These are phyloP conservation scores for Dendrobium catenatum DNA, from an alignment of 106 monocot genomes.

Conservation along the genomic window DNA sequence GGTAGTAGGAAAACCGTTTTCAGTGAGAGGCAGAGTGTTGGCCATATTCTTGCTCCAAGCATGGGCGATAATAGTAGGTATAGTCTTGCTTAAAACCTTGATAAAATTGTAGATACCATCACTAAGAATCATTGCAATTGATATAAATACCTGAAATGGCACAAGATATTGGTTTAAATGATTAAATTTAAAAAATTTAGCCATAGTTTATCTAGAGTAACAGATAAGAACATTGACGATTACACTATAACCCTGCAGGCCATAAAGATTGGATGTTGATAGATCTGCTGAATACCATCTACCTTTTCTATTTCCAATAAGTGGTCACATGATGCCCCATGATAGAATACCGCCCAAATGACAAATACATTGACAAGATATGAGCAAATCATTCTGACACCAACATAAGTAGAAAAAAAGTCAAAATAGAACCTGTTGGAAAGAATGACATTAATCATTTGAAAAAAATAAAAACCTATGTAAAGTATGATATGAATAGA, in stretches of 20 bases:
- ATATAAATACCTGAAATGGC: slow-evolving; percentile 50
- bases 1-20: background rate
- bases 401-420: slow-evolving; percentile 80
- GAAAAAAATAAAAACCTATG: background rate
- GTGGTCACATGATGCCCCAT: slow-evolving; percentile 95
- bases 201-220: no score
- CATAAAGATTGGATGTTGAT: slow-evolving; percentile 28
- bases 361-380: slow-evolving; percentile 79
- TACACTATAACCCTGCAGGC: slow-evolving; percentile 68
- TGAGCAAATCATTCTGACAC: slow-evolving; percentile 92
- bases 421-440: slow-evolving; percentile 72
- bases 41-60: slow-evolving; percentile 3
- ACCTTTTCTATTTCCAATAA: slow-evolving; percentile 49
- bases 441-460: background rate
- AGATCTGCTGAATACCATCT: slow-evolving; percentile 54
- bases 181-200: background rate
- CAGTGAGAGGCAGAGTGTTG: slow-evolving; percentile 29
- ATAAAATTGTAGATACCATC: slow-evolving; percentile 89
- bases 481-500: background rate
- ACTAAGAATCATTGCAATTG: slow-evolving; percentile 74
- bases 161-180: no score
- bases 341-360: slow-evolving; percentile 71
- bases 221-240: no score
- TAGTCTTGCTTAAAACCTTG: slow-evolving; percentile 45
- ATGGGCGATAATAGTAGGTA: slow-evolving; percentile 18